Evolutionary conservation across 371 early-diverging fungal species (phyloP), one percentile per base, ranked within the genome.

Genomic region (Mucor indicus): DNA sequence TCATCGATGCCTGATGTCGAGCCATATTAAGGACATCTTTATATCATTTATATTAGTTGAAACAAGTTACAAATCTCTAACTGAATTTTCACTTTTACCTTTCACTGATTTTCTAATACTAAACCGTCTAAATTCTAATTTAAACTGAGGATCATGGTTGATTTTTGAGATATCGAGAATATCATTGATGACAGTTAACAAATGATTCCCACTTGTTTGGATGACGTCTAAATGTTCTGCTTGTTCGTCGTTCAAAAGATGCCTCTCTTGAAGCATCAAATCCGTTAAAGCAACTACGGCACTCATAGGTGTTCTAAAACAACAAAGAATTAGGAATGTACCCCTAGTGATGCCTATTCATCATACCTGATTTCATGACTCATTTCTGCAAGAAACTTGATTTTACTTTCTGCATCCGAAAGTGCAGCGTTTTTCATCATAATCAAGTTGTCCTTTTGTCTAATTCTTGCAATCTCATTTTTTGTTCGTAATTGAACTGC

Each of bases 221-320:
- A 81, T 81, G 4, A 81, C 81, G 49, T 79, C 79, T 38, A 81
- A 57, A 44, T 75, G 77, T 29, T 77, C 72, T 20, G 68, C 57
- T 45, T 81, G 81, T 48, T 81, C 81, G 0, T 62, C 61, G 20
- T 72, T 74, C 2, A 81, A 54, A 12, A 69, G 56, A 4, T 52
- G 56, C 16, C 75, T 67, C 46, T 81, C 81, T 49, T 64, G 69
- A 12, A 81, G 51, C 13, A 81, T 60, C 12, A 81, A 55, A 42
- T 81, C 79, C 0, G 81, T 81, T 32, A 81, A 61, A 2, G 79
- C 81, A 36, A 81, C 76, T n/a, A 81, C 81, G 7, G 81, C 81
- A 58, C 76, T 79, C 78, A 81, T 79, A 4, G 81, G 81, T 12
- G 77, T 81, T 57, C 77, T 72, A 44, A n/a, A n/a, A n/a, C n/a